These are phyloP conservation scores for Diutina scorzettiae DNA, from an alignment of 1,139 yeast genomes.

Conservation along the genomic window DNA sequence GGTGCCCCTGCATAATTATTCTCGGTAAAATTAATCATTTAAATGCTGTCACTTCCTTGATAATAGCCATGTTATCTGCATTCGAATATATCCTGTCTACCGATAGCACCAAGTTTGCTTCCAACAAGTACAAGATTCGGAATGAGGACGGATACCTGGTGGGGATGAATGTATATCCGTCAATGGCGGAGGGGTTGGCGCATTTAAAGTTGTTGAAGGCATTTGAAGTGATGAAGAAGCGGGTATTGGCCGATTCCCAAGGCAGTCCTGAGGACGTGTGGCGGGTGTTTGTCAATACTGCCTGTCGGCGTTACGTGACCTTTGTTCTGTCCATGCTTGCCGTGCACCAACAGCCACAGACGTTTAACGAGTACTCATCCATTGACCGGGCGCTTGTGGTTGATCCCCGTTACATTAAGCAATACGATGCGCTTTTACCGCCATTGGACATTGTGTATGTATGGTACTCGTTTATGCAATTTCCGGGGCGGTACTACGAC, in stretches of 20 bases:
- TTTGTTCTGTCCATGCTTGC: slow-evolving; percentile 4
- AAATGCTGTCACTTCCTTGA: not conserved
- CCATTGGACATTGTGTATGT: slow-evolving; percentile 4
- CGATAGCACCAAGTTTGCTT: not conserved
- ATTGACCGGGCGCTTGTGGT: slow-evolving; percentile 3
- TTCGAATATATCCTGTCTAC: slow-evolving; percentile 5
- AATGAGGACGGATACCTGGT: slow-evolving; percentile 5
- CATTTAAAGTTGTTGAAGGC: slow-evolving; percentile 3
- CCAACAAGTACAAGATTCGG: slow-evolving; percentile 5
- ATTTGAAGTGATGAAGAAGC: slow-evolving; percentile 1
- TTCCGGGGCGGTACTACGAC: slow-evolving; percentile 3
- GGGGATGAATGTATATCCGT: slow-evolving; percentile 4
- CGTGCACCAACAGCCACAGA: slow-evolving; percentile 2
- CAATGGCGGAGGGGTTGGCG: not conserved
- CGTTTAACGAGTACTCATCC: slow-evolving; percentile 3
- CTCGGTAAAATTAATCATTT: not conserved
- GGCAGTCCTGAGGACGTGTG: slow-evolving; percentile 3
- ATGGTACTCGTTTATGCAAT: slow-evolving; percentile 5
- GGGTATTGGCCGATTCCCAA: not conserved
- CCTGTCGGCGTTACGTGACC: slow-evolving; percentile 3
- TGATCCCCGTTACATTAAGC: slow-evolving; percentile 4
- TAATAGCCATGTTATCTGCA: not conserved
- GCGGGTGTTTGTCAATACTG: not conserved
- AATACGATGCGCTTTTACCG: slow-evolving; percentile 4
- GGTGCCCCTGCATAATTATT: slow-evolving; percentile 5